phyloP scores from a whole-genome alignment of 352 stramenopile genomes.

The Paralagenidium karlingii region DNA sequence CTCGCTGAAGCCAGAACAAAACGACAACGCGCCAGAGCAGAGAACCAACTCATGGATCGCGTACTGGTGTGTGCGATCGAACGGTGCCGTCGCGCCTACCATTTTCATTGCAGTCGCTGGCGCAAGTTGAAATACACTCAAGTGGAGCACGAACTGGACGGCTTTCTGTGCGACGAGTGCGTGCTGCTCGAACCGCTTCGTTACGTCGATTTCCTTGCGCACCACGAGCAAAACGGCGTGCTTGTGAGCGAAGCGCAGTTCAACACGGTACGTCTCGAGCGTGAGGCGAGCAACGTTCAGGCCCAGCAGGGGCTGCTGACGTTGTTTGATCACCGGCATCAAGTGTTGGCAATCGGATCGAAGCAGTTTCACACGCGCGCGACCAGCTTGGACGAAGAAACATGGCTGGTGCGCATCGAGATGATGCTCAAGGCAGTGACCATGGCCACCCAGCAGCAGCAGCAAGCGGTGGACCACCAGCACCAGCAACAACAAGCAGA shows the following conservation, averaged over 20 bases:
- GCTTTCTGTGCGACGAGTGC: constrained; percentile 41
- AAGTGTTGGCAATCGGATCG: constrained; percentile 30
- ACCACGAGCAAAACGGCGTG: constrained; percentile 14
- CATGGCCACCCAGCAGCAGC: constrained; percentile 19
- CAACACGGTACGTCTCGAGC: constrained; percentile 11
- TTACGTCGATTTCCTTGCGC: constrained; percentile 48
- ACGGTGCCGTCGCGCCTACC: constrained; percentile 42
- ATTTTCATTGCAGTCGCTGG: constrained; percentile 60
- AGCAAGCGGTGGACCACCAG: no score
- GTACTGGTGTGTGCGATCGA: constrained; percentile 31
- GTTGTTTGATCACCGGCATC: constrained; percentile 19
- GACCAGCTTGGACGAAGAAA: constrained; percentile 37
- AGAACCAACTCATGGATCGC: no score
- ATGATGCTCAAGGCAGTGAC: constrained; percentile 11
- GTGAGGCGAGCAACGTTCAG: neutral
- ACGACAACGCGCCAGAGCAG: no score
- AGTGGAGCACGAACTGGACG: no score
- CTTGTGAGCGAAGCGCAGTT: constrained; percentile 41
- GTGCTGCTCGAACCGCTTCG: constrained; percentile 13
- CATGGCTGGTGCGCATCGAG: constrained; percentile 25
- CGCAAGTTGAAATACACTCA: constrained; percentile 14
- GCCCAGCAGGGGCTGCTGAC: neutral
- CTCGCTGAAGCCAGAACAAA: no score
- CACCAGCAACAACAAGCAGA: no score
- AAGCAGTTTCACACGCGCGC: constrained; percentile 28